Percentiles rank a stretch among this genome's conserved stretches.
These are phyloP conservation scores for Porphyra umbilicalis DNA, from an alignment of 31 red algal species.

Conservation along the genomic window DNA sequence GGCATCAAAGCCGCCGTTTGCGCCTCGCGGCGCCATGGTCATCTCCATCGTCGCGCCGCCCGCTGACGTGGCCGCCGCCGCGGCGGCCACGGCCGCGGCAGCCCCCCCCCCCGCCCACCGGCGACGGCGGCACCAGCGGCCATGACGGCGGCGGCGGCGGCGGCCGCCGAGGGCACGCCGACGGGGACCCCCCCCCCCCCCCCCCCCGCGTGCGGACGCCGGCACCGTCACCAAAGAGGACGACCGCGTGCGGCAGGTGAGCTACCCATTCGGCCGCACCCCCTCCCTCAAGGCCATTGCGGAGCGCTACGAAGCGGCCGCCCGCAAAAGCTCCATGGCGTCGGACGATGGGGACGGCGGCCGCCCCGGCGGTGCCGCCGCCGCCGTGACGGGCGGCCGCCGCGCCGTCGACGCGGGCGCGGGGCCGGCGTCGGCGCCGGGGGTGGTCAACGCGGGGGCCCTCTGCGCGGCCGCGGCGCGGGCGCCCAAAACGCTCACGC, in stretches of 20 bases:
- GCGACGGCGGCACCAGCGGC: too few relatives aligned
- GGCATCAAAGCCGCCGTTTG: too few relatives aligned
- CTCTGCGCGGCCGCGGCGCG: not conserved
- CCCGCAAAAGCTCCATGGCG: not conserved
- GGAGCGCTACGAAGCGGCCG: not conserved
- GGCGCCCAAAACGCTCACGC: not conserved
- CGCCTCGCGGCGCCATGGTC: too few relatives aligned
- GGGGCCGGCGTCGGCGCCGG: not conserved
- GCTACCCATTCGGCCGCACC: not conserved
- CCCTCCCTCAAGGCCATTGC: not conserved
- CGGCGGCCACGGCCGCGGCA: too few relatives aligned
- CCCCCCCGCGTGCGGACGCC: too few relatives aligned
- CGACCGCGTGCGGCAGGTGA: not conserved
- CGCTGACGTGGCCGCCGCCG: too few relatives aligned
- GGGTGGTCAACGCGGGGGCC: not conserved
- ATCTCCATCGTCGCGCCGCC: too few relatives aligned
- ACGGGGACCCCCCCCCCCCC: too few relatives aligned
- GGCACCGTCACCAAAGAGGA: not conserved
- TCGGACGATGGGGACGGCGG: too few relatives aligned
- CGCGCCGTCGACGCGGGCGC: not conserved
- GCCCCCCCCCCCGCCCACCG: too few relatives aligned
- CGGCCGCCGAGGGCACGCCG: too few relatives aligned
- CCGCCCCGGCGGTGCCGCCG: not conserved
- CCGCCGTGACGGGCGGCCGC: not conserved
- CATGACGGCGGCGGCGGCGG: too few relatives aligned